phyloP scores from a whole-genome alignment of 805 yeast genomes.

The Wickerhamomyces strasburgensis region DNA sequence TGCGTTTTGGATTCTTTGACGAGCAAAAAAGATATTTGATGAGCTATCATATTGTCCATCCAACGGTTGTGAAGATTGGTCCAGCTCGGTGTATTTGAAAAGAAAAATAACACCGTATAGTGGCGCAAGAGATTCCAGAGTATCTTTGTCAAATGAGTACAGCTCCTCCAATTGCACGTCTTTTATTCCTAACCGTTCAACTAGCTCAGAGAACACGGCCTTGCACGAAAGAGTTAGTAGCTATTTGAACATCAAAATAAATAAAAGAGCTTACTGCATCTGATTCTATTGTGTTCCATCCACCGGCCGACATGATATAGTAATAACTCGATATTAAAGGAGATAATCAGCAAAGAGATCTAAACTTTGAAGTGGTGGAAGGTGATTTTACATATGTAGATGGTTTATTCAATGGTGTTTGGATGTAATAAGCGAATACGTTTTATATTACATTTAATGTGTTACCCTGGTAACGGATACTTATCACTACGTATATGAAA shows the following conservation, averaged over 20 bases:
- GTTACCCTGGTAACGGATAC: too few species aligned
- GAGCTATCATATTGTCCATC: constrained; percentile 37
- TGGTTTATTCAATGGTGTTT: neutral
- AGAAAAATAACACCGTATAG: constrained; percentile 58
- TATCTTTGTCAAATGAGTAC: constrained; percentile 44
- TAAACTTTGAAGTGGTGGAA: neutral
- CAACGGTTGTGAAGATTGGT: constrained; percentile 33
- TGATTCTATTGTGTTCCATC: constrained; percentile 62
- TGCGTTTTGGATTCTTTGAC: constrained; percentile 61
- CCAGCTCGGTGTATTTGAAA: constrained; percentile 50
- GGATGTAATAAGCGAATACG: neutral
- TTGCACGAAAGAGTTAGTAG: constrained; percentile 12
- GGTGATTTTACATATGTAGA: too few species aligned
- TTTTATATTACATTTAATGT: too few species aligned
- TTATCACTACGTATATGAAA: too few species aligned
- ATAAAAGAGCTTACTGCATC: constrained; percentile 40
- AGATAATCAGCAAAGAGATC: neutral
- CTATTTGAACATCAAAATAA: neutral
- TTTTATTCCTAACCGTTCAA: constrained; percentile 48
- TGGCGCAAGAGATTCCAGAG: constrained; percentile 33
- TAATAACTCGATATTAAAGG: too few species aligned
- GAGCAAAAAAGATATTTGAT: constrained; percentile 50
- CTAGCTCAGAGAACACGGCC: constrained; percentile 61
- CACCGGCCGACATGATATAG: constrained; percentile 14
- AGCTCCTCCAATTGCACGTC: constrained; percentile 56